A percentile compares a stretch with the other conserved stretches of the same genome.
phyloP scores from a whole-genome alignment of 2,329 filamentous ascomycete species.

The Beauveria varroae region DNA sequence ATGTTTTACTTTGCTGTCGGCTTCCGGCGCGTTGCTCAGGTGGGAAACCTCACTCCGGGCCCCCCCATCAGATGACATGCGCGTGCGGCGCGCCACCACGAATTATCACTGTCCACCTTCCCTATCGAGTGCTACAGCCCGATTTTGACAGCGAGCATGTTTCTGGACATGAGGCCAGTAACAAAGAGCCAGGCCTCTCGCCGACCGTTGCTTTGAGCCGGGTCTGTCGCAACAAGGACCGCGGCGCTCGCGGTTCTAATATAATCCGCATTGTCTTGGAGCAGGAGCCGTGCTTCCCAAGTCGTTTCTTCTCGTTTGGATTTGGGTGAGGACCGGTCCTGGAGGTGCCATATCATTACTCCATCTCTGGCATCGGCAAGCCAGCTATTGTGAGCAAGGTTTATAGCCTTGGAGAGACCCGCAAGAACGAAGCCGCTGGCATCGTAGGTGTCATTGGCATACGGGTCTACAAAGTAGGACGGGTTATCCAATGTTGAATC shows the following conservation, averaged over 20 bases:
- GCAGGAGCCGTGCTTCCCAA: slow-evolving; percentile 42
- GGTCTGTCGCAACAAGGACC: slow-evolving; percentile 46
- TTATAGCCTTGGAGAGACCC: slow-evolving; percentile 35
- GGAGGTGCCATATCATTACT: slow-evolving; percentile 37
- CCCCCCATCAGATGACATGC: slow-evolving; percentile 1
- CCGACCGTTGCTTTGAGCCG: slow-evolving; percentile 31
- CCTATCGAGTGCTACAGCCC: slow-evolving; percentile 34
- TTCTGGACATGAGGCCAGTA: slow-evolving; percentile 45
- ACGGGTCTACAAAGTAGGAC: slow-evolving; percentile 48
- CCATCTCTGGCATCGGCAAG: slow-evolving; percentile 32
- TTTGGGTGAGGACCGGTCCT: slow-evolving; percentile 3
- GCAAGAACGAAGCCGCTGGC: slow-evolving; percentile 46
- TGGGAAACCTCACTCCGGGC: neutral
- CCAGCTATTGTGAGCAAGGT: slow-evolving; percentile 25
- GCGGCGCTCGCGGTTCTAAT: slow-evolving; percentile 44
- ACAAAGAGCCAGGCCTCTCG: slow-evolving; percentile 50
- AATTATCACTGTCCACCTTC: slow-evolving; percentile 8
- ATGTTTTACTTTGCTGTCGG: no score
- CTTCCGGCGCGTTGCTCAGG: no score
- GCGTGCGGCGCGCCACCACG: neutral
- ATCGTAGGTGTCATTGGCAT: slow-evolving; percentile 33
- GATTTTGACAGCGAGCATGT: slow-evolving; percentile 44
- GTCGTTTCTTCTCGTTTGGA: slow-evolving; percentile 11
- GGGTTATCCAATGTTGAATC: slow-evolving; percentile 49
- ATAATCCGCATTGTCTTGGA: slow-evolving; percentile 47